A percentile compares a stretch with the other conserved stretches of the same genome.
Evolutionary conservation across 257 asterid genomes (phyloP).

Genomic region (Lycium barbarum): DNA sequence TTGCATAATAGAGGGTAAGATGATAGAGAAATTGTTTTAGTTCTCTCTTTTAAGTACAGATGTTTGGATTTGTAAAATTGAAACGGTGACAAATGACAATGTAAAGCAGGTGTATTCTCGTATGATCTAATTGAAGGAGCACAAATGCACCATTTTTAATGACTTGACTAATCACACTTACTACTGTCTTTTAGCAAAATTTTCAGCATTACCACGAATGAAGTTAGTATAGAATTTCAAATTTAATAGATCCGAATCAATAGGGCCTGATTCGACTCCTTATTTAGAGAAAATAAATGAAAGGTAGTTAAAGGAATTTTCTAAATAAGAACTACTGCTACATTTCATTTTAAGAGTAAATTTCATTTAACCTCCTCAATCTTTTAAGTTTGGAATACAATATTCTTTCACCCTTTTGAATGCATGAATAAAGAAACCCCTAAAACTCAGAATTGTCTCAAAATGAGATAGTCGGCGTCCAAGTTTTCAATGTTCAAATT

Average conservation of each 20-base stretch:
- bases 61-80: background rate
- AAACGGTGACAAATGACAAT: background rate
- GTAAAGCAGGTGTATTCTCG: background rate
- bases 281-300: background rate
- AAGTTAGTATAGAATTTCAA: background rate
- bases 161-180: background rate
- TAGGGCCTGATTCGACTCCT: background rate
- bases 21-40: background rate
- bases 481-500: no score
- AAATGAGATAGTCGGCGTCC: no score
- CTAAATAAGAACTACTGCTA: background rate
- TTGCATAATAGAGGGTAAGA: background rate
- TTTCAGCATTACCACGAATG: constrained; percentile 19
- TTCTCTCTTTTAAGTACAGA: background rate
- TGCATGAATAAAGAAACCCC: no score
- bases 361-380: background rate
- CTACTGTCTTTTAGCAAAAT: background rate
- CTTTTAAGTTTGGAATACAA: background rate
- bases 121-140: background rate
- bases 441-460: no score
- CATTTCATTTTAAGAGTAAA: background rate
- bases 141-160: background rate
- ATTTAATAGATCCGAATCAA: constrained; percentile 11
- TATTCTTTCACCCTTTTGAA: no score
- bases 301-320: background rate